Evolutionary conservation across 495 filamentous ascomycete genomes (phyloP), one percentile per base, ranked within the genome.

Genomic region (Parathielavia appendiculata): DNA sequence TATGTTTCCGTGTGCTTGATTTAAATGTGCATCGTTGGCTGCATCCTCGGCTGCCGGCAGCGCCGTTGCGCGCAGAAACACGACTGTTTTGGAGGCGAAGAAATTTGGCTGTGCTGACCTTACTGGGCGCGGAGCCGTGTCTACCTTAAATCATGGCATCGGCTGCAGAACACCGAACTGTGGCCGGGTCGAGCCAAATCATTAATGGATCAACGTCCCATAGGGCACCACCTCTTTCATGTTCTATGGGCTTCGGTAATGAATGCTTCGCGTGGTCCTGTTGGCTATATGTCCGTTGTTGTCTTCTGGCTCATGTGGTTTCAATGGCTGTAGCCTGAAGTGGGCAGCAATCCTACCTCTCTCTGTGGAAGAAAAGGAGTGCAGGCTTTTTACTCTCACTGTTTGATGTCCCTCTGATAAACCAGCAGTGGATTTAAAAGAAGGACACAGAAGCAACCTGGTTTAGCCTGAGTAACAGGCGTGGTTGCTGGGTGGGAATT

Each of bases 1-100:
- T 53, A 53, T 53, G 14, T 2, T 16, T 32, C 41, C 26, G 40
- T 11, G 17, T 22, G 23, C 38, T 58, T 47, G 32, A 59, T 54
- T 34, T 30, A 46, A 8, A 20, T 35, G 22, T 52, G 57, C 49
- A 48, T 49, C 13, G 32, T 10, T 49, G 50, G 47, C 36, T 23
- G 19, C 51, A 34, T 9, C 6, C 12, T 23, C 30, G 45, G 45
- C 20, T 47, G 23, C 45, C 45, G 47, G 47, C 7, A 5, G 7
- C 47, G 16, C 49, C 35, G 8, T 51, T 35, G 23, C 35, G 49
- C 49, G n/a, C 49, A 51, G 39, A 2, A 39, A 51, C 11, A 23
- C 1, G 34, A 51, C 48, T 6, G 8, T n/a, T n/a, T 22, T 51
- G 48, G 26, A 19, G 34, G 34, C 26, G 19, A 23, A 32, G 32